Evolutionary conservation across 192 early-diverging fungal species (phyloP), one percentile per base, ranked within the genome.

Genomic region (Funneliformis mosseae): DNA sequence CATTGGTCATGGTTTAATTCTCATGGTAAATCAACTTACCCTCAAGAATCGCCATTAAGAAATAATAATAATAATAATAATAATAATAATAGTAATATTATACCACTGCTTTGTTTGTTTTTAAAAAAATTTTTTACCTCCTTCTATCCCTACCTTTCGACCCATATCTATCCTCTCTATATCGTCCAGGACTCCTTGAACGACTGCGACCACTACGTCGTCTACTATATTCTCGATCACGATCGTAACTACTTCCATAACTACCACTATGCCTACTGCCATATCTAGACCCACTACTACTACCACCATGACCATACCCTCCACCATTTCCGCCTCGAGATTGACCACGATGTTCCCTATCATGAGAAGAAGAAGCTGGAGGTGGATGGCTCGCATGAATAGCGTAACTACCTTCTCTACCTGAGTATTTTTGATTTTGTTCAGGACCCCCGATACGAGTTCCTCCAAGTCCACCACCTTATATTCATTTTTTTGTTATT

Each of bases 391-490:
- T 68, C 7, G 42, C 28, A 68, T 68, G 63, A 48, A 76, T 60
- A 12, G 61, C 43, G 45, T 78, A 78, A 10, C 64, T 50, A 50
- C 77, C 77, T 50, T 90, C 89, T 45, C 91, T 73, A 74, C 89
- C 89, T 77, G 84, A 85, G 42, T 90, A 84, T 64, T 83, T 74
- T 42, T 87, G 83, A 73, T 89, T 87, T 70, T 89, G 83, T 70
- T 87, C 81, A 71, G 87, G 83, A 50, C 85, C 87, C 38, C 92
- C 92, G n/a, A 88, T 83, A 39, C 95, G 88, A 38, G 91, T 93
- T 16, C 87, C 87, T 21, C 95, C 95, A 38, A 95, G 87, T 33
- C 95, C 95, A 70, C 95, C 94, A 27, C 88, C 90, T 86, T 78
- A 62, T 18, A 38, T 59, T 50, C 33, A n/a, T 69, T 27, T 74